Evolutionary conservation across 129 eudicot genomes (phyloP).

Genomic region (Arctium minus): DNA sequence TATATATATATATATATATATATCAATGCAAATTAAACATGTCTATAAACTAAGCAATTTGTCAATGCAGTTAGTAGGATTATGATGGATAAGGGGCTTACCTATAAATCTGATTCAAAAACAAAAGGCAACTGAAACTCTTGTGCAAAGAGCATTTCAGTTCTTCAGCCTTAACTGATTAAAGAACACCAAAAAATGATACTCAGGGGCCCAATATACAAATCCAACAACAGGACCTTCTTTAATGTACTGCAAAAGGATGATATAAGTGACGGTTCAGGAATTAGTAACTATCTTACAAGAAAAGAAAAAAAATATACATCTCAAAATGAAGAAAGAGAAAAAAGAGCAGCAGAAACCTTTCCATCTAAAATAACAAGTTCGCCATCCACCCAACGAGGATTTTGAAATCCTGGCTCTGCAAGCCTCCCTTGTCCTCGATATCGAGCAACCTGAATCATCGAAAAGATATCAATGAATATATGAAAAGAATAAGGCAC

Average conservation of each 20-base stretch:
- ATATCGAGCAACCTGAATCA: constrained; percentile 68
- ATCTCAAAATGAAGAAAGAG: background rate
- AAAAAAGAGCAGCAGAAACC: constrained; percentile 26
- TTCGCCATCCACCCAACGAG: constrained; percentile 90
- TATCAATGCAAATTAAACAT: background rate
- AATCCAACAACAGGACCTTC: constrained; percentile 78
- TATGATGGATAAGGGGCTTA: constrained; percentile 17
- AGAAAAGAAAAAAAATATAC: background rate
- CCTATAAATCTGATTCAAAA: constrained; percentile 22
- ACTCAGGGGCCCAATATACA: constrained; percentile 68
- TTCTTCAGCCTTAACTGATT: constrained; percentile 58
- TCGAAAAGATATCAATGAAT: constrained; percentile 3
- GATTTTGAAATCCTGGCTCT: constrained; percentile 65
- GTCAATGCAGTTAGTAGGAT: background rate
- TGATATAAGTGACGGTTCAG: background rate
- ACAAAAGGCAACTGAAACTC: constrained; percentile 1
- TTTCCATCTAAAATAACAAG: constrained; percentile 80
- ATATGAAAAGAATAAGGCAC: constrained; percentile 9
- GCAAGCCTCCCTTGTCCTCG: constrained; percentile 85
- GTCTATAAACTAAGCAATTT: background rate
- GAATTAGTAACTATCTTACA: background rate
- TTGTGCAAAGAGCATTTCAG: constrained; percentile 25
- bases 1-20: background rate
- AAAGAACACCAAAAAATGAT: constrained; percentile 70
- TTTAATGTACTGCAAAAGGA: constrained; percentile 52